These are phyloP conservation scores for Stephanodiscus minutulus DNA, from an alignment of 108 stramenopile species.

Conservation along the genomic window DNA sequence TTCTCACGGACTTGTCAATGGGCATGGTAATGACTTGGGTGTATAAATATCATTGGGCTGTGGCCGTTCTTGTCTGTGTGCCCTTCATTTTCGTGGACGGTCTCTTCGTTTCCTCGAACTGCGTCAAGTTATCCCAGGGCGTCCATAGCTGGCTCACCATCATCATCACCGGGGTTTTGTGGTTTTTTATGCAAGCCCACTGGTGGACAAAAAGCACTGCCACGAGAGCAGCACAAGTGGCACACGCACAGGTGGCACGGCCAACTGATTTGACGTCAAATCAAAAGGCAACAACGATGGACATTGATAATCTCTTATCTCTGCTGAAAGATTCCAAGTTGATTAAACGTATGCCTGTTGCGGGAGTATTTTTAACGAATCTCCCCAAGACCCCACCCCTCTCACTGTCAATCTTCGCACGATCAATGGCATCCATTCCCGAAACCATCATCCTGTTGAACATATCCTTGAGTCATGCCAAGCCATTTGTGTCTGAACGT, in stretches of 20 bases:
- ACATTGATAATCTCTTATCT: not conserved
- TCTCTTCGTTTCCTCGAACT: constrained; percentile 2
- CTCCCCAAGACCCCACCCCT: not conserved
- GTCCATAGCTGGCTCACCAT: not conserved
- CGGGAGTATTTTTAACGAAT: not conserved
- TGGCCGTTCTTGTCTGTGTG: not conserved
- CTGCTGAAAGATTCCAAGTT: constrained; percentile 4
- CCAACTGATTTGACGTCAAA: not conserved
- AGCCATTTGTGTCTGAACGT: not conserved
- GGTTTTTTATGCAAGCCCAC: constrained; percentile 1
- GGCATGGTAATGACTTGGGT: not conserved
- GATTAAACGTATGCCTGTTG: not conserved
- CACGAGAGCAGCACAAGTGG: not conserved
- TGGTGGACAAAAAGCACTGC: not conserved
- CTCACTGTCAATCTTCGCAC: not conserved
- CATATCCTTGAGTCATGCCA: not conserved
- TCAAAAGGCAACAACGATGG: not conserved
- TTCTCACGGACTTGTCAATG: not conserved
- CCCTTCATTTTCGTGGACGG: constrained; percentile 5
- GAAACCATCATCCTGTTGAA: constrained; percentile 2
- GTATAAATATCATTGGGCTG: not conserved
- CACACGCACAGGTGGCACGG: not conserved
- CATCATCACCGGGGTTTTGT: not conserved
- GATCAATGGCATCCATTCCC: constrained; percentile 1
- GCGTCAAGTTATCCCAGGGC: not conserved